Percentiles rank a stretch among this genome's conserved stretches.
Evolutionary conservation across 805 yeast genomes (phyloP).

Genomic region (Hanseniaspora nectarophila): DNA sequence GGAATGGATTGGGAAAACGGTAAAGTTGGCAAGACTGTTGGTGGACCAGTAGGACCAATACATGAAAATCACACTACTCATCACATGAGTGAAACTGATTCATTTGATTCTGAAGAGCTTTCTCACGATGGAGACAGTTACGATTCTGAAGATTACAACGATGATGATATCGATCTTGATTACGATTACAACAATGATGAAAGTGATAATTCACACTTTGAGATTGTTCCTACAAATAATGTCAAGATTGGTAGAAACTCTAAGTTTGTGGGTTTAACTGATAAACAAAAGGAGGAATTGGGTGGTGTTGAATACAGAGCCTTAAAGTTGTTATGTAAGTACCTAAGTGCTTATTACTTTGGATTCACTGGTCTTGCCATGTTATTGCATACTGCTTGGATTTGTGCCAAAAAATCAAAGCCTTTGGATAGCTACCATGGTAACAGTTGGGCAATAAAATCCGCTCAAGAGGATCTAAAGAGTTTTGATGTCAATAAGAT

Average conservation of each 20-base stretch:
- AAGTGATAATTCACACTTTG: slow-evolving; percentile 27
- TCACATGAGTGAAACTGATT: slow-evolving; percentile 4
- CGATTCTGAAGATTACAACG: slow-evolving; percentile 17
- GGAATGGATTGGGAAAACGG: slow-evolving; percentile 15
- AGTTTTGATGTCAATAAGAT: slow-evolving; percentile 55
- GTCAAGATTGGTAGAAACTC: slow-evolving; percentile 87
- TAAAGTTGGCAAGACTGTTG: background rate
- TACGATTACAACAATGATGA: slow-evolving; percentile 6
- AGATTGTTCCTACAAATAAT: slow-evolving; percentile 73
- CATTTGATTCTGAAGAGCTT: slow-evolving; percentile 16
- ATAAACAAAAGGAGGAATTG: slow-evolving; percentile 77
- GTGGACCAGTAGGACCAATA: background rate
- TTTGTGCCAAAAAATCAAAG: slow-evolving; percentile 26
- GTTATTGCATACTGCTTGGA: slow-evolving; percentile 52
- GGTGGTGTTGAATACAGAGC: slow-evolving; percentile 98
- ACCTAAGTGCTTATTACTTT: slow-evolving; percentile 54
- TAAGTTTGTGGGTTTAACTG: slow-evolving; percentile 69
- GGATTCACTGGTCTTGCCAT: slow-evolving; percentile 59
- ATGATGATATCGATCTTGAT: slow-evolving; percentile 15
- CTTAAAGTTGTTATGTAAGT: slow-evolving; percentile 56
- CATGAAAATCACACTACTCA: background rate
- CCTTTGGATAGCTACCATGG: background rate
- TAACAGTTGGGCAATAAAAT: slow-evolving; percentile 27
- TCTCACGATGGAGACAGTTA: slow-evolving; percentile 17
- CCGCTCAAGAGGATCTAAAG: slow-evolving; percentile 30